Evolutionary conservation across 768 basidiomycete genomes (phyloP).

Genomic region (Suillus brevipes): DNA sequence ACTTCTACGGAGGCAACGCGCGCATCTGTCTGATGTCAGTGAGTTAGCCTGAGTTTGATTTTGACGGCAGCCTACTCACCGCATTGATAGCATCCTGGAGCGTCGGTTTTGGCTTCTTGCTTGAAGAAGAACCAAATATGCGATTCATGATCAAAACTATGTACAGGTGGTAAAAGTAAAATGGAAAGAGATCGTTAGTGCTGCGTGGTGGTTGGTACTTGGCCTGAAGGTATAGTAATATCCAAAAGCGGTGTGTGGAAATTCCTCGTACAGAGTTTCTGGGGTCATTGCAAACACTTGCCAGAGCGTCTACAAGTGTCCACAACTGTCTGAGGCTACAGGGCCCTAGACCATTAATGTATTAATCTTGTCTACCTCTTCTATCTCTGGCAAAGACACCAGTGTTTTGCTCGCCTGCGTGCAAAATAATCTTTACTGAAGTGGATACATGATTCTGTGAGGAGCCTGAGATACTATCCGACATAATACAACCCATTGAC

Average conservation of each 20-base stretch:
- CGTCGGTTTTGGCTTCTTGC: conserved; percentile 81
- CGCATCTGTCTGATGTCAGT: conserved; percentile 68
- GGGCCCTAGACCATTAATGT: background rate
- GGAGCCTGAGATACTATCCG: background rate
- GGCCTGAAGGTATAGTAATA: background rate
- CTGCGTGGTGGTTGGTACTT: background rate
- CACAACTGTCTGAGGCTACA: background rate
- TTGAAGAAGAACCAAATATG: conserved; percentile 73
- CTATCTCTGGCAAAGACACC: background rate
- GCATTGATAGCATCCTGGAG: conserved; percentile 93
- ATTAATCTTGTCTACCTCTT: background rate
- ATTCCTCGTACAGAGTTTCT: background rate
- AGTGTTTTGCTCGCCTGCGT: background rate
- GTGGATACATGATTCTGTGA: background rate
- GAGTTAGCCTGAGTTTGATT: background rate
- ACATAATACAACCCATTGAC: conserved; percentile 1
- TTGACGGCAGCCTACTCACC: conserved; percentile 44
- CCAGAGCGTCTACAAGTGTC: background rate
- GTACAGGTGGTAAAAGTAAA: background rate
- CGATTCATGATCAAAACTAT: conserved; percentile 68
- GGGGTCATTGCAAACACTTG: background rate
- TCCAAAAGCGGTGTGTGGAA: background rate
- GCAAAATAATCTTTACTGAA: background rate
- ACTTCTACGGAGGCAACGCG: conserved; percentile 90
- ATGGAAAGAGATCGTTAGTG: background rate